Conservation (phyloP, 768 basidiomycete genomes). For the Suillus hirtellus region DNA sequence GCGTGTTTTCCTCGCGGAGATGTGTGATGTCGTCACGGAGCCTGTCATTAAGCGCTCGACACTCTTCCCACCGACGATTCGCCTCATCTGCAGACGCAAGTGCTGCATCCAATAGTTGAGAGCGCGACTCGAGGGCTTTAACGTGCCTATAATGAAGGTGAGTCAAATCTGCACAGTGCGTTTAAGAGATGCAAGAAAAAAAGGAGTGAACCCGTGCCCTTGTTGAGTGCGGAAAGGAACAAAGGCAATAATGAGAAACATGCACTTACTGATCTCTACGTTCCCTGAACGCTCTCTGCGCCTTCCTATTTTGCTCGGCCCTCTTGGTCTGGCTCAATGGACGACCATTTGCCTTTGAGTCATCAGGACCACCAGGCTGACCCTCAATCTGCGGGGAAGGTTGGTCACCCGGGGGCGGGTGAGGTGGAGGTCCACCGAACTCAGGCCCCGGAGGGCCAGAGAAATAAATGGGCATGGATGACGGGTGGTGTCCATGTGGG, state of each 20-base stretch:
- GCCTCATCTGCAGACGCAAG: constrained; percentile 87
- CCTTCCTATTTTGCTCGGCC: constrained; percentile 93
- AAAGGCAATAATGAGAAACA: constrained; percentile 10
- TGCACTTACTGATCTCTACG: constrained; percentile 78
- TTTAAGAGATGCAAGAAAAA: constrained; percentile 6
- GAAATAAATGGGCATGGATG: constrained; percentile 29
- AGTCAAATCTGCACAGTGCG: neutral
- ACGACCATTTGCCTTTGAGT: constrained; percentile 38
- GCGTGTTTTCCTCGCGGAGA: constrained; percentile 52
- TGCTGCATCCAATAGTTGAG: constrained; percentile 82
- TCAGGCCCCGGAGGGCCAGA: constrained; percentile 30
- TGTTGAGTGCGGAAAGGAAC: neutral
- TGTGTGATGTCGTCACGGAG: constrained; percentile 83
- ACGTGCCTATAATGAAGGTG: constrained; percentile 60
- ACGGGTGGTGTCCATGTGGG: constrained; percentile 33
- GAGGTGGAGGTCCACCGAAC: constrained; percentile 30
- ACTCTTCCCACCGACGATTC: constrained; percentile 88
- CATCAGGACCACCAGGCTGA: constrained; percentile 17
- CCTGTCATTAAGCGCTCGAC: constrained; percentile 85
- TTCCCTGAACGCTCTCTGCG: constrained; percentile 89
- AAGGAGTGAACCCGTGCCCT: neutral
- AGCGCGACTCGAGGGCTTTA: constrained; percentile 83
- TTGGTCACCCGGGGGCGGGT: constrained; percentile 23
- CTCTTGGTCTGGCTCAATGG: constrained; percentile 79
- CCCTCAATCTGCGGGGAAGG: constrained; percentile 31